These are phyloP conservation scores for Hypoxylon crocopeplum DNA, from an alignment of 495 filamentous ascomycete genomes.

Conservation along the genomic window DNA sequence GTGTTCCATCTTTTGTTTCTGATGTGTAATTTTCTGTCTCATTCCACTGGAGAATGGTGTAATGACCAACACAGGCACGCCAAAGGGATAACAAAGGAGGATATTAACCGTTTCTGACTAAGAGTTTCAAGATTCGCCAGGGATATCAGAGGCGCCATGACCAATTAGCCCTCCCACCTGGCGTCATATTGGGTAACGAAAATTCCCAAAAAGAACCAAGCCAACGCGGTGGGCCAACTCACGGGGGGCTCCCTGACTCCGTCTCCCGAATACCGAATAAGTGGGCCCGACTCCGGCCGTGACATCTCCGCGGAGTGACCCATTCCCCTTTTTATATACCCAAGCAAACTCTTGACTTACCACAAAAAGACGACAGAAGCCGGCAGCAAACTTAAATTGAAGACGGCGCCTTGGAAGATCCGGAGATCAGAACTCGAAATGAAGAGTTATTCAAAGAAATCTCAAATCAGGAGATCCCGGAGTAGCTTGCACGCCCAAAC, in stretches of 20 bases:
- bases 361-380: not conserved
- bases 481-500: too few relatives aligned
- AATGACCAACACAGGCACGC: slow-evolving; percentile 3
- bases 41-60: slow-evolving; percentile 21
- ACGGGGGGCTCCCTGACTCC: slow-evolving; percentile 14
- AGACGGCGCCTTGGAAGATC: too few relatives aligned
- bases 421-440: too few relatives aligned
- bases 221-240: slow-evolving; percentile 15
- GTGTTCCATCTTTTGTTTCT: too few relatives aligned
- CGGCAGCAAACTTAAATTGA: too few relatives aligned
- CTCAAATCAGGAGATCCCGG: too few relatives aligned
- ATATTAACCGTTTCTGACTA: slow-evolving; percentile 20
- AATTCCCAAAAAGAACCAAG: slow-evolving; percentile 29
- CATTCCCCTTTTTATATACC: slow-evolving; percentile 12
- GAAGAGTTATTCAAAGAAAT: too few relatives aligned
- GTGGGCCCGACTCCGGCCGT: slow-evolving; percentile 17
- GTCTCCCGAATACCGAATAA: slow-evolving; percentile 32
- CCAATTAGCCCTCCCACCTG: slow-evolving; percentile 25
- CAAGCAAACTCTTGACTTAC: not conserved
- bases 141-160: slow-evolving; percentile 19
- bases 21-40: slow-evolving; percentile 22
- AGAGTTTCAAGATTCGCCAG: slow-evolving; percentile 16
- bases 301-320: slow-evolving; percentile 31
- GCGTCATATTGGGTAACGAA: slow-evolving; percentile 36
- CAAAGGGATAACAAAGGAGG: slow-evolving; percentile 7